A percentile compares a stretch with the other conserved stretches of the same genome.
Conservation (phyloP, 768 basidiomycete genomes). For the Suillus plorans region DNA sequence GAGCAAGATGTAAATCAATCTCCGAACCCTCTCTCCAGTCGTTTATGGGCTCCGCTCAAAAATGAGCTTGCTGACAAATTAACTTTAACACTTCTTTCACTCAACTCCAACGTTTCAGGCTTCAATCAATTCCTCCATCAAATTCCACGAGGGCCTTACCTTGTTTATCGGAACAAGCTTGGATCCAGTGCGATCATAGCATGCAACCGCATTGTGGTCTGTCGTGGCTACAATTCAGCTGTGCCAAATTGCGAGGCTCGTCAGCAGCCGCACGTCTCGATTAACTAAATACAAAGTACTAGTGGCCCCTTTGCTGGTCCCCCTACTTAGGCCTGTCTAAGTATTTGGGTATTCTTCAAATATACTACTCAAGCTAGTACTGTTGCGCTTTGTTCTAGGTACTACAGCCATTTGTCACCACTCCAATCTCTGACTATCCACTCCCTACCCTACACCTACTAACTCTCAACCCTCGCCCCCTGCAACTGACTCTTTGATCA, state of each 20-base stretch:
- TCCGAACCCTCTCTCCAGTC: constrained; percentile 25
- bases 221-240: neutral
- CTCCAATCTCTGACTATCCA: too few species aligned
- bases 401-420: too few species aligned
- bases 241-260: neutral
- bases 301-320: neutral
- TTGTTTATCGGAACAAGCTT: neutral
- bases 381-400: neutral
- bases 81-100: neutral
- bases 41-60: constrained; percentile 34
- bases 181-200: neutral
- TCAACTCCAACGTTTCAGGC: too few species aligned
- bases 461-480: constrained; percentile 46
- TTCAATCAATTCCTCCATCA: too few species aligned
- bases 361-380: neutral
- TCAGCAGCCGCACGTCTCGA: neutral
- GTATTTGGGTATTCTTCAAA: too few species aligned
- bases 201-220: neutral
- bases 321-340: too few species aligned
- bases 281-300: neutral
- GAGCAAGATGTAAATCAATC: constrained; percentile 31
- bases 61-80: constrained; percentile 30
- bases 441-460: too few species aligned
- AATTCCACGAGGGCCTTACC: neutral
- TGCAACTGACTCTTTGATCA: constrained; percentile 40